A percentile compares a stretch with the other conserved stretches of the same genome.
These are phyloP conservation scores for Leptographium wingfieldii DNA, from an alignment of 2,329 filamentous ascomycete species.

Conservation along the genomic window DNA sequence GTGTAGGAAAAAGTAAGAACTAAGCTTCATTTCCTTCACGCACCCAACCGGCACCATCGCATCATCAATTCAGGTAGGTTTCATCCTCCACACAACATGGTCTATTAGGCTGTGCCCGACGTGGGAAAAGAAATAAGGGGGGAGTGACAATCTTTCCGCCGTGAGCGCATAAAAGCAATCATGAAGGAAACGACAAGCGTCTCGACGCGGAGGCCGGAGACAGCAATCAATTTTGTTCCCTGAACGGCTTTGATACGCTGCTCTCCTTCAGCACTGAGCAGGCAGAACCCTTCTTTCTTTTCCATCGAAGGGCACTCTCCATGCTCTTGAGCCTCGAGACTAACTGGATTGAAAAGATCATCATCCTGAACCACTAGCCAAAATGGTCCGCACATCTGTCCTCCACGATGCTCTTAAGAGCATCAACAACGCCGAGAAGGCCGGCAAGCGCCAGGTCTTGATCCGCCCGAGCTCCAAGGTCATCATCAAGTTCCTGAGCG, in stretches of 20 bases:
- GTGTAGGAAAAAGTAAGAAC: not conserved
- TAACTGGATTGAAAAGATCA: slow-evolving; percentile 41
- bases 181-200: not conserved
- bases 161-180: not conserved
- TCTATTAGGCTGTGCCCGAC: slow-evolving; percentile 17
- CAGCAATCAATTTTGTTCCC: slow-evolving; percentile 39
- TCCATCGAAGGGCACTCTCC: slow-evolving; percentile 51
- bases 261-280: slow-evolving; percentile 51
- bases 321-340: slow-evolving; percentile 49
- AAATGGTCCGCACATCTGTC: slow-evolving; percentile 98
- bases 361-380: slow-evolving; percentile 66
- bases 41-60: not conserved
- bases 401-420: slow-evolving; percentile 98
- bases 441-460: slow-evolving; percentile 97
- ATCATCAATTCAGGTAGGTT: slow-evolving; percentile 9
- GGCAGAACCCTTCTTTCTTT: slow-evolving; percentile 52
- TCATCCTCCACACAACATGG: not conserved
- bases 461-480: slow-evolving; percentile 99
- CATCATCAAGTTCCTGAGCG: slow-evolving; percentile 97
- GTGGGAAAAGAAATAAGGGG: slow-evolving; percentile 8
- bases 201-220: slow-evolving; percentile 38
- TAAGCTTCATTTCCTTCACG: not conserved
- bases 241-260: slow-evolving; percentile 41
- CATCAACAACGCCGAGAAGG: slow-evolving; percentile 99
- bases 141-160: not conserved